Conservation (phyloP, 1,284 basidiomycete species). For the Irpex rosettiformis region DNA sequence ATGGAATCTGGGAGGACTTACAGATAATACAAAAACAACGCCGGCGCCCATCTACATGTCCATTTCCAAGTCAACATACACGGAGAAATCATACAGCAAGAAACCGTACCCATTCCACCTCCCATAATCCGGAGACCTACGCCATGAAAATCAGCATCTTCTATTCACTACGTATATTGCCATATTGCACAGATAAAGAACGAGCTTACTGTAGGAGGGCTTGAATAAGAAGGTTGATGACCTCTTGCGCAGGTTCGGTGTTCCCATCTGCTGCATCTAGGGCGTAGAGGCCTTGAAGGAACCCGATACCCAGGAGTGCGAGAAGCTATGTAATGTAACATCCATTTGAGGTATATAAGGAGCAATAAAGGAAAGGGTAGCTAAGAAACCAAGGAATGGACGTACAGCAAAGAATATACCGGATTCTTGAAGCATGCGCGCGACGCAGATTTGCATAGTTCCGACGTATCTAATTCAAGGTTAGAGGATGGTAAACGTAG, state of each 20-base stretch:
- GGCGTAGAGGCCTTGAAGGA: conserved; percentile 84
- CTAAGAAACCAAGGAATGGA: too few relatives aligned
- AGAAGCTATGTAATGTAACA: conserved; percentile 48
- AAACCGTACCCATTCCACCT: conserved; percentile 27
- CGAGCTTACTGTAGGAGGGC: conserved; percentile 77
- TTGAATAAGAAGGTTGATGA: conserved; percentile 76
- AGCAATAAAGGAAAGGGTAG: conserved; percentile 7
- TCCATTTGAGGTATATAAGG: conserved; percentile 11
- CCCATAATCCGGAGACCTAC: conserved; percentile 77
- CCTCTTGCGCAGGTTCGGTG: conserved; percentile 48
- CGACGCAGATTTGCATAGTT: conserved; percentile 84
- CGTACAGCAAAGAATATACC: conserved; percentile 87
- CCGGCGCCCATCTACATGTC: conserved; percentile 50
- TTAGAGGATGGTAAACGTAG: background rate
- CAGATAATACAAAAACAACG: conserved; percentile 81
- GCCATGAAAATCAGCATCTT: background rate
- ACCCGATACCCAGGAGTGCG: conserved; percentile 80
- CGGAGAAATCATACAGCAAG: background rate
- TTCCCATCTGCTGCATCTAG: conserved; percentile 88
- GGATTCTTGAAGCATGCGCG: conserved; percentile 89
- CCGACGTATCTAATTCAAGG: conserved; percentile 59
- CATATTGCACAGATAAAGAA: too few relatives aligned
- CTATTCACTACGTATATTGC: too few relatives aligned
- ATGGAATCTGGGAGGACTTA: conserved; percentile 41
- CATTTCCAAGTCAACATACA: conserved; percentile 14